A percentile compares a stretch with the other conserved stretches of the same genome.
Conservation (phyloP, 1,284 basidiomycete species). For the Waitea zeae region DNA sequence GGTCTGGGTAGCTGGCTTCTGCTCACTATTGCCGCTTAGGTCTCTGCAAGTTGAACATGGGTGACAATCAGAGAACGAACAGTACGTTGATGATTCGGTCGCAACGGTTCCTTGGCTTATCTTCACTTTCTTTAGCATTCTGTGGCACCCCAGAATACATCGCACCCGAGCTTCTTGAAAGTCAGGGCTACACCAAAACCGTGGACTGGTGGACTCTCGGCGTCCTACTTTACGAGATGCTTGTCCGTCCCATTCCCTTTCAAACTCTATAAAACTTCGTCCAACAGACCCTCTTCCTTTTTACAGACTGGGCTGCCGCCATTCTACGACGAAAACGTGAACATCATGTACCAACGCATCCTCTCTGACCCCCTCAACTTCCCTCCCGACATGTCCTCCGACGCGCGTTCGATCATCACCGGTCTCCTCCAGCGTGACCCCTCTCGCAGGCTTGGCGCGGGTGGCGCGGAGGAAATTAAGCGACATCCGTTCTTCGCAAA, state of each 20-base stretch:
- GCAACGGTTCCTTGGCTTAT: no score
- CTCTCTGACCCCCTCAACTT: conserved; percentile 89
- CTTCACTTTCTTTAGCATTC: conserved; percentile 46
- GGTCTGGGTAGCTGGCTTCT: background rate
- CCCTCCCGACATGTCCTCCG: conserved; percentile 77
- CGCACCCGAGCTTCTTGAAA: conserved; percentile 88
- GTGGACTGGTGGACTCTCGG: conserved; percentile 99
- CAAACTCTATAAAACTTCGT: background rate
- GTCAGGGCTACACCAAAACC: conserved; percentile 96
- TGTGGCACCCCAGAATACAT: conserved; percentile 99
- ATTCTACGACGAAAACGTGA: conserved; percentile 98
- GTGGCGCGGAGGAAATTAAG: conserved; percentile 95
- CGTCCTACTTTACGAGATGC: conserved; percentile 97
- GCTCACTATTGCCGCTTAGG: conserved; percentile 21
- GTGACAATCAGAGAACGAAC: conserved; percentile 93
- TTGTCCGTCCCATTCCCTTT: conserved; percentile 28
- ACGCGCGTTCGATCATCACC: conserved; percentile 81
- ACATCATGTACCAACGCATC: conserved; percentile 97
- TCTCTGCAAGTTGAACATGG: conserved; percentile 99
- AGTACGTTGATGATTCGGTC: conserved; percentile 33
- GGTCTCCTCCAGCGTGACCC: conserved; percentile 87
- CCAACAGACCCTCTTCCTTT: conserved; percentile 4
- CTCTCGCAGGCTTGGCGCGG: conserved; percentile 67
- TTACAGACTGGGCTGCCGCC: conserved; percentile 83
- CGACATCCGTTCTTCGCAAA: conserved; percentile 90